Evolutionary conservation across 2,329 filamentous ascomycete genomes (phyloP).

Genomic region (Aspergillus sp.): DNA sequence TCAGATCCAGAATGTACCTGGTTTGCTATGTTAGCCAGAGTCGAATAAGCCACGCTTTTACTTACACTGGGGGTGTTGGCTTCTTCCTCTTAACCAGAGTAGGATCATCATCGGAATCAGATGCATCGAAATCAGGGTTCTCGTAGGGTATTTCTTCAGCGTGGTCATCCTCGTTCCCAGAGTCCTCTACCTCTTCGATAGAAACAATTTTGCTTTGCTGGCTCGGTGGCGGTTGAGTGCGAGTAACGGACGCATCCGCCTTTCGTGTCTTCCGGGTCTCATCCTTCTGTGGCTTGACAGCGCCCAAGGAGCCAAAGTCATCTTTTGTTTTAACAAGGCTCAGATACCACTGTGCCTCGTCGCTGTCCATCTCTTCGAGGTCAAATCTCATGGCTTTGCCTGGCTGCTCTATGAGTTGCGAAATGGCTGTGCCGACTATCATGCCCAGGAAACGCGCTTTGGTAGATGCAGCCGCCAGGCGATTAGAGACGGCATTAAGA

Average conservation of each 20-base stretch:
- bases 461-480: conserved; percentile 65
- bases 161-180: conserved; percentile 38
- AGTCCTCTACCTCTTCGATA: conserved; percentile 56
- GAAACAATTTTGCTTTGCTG: conserved; percentile 39
- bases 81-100: conserved; percentile 78
- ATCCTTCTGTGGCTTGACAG: conserved; percentile 32
- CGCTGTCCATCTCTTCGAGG: conserved; percentile 63
- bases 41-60: conserved; percentile 4
- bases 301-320: conserved; percentile 47
- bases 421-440: conserved; percentile 67
- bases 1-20: conserved; percentile 72
- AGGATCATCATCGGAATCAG: conserved; percentile 89
- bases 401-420: conserved; percentile 53
- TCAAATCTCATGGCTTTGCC: conserved; percentile 73
- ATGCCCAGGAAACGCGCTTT: conserved; percentile 78
- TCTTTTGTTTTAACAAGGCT: conserved; percentile 56
- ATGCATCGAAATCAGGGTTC: conserved; percentile 78
- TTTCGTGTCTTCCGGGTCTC: conserved; percentile 5
- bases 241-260: conserved; percentile 3
- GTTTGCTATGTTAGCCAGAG: conserved; percentile 8
- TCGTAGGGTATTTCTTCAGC: conserved; percentile 61
- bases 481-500: conserved; percentile 71
- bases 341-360: conserved; percentile 69
- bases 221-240: conserved; percentile 4
- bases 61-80: conserved; percentile 65